Evolutionary conservation across 805 yeast genomes (phyloP), one percentile per base, ranked within the genome.

Genomic region (Ogataea methanolica): DNA sequence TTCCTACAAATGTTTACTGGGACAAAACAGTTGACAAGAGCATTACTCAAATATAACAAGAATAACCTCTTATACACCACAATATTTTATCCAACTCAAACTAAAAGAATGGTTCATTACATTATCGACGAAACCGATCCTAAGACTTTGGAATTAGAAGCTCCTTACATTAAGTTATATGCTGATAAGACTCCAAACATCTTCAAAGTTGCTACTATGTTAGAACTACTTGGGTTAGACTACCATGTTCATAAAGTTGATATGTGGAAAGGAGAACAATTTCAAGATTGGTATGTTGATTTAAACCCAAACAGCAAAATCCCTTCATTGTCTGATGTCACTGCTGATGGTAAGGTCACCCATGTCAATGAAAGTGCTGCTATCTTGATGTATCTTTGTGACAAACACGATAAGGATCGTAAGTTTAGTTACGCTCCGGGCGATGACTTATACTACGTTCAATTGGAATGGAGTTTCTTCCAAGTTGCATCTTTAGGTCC

Each of bases 281-380:
- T 82, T 58, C 74, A 76, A 52, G 77, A 71, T 6, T 78, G 83
- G 82, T 83, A 69, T 53, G 59, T 79, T 43, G 68, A 74, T 45
- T 61, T 79, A 57, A 80, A 82, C 60, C 82, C 83, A 17, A 81
- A 82, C 55, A 87, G 88, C 5, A 68, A 80, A 55, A 77, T 83
- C 43, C 88, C 89, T 26, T 72, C 81, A 0, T 62, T 83, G 34
- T 67, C 68, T 1, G 73, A 71, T 50, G 68, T 55, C 19, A 59
- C 62, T 36, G 57, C 60, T 34, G 68, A 73, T 5, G 82, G 80
- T 4, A 62, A 74, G 37, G 61, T 61, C 6, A n/a, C n/a, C n/a
- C n/a, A n/a, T n/a, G n/a, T n/a, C n/a, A n/a, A n/a, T n/a, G n/a
- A n/a, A n/a, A n/a, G n/a, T n/a, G n/a, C n/a, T n/a, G n/a, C n/a